Evolutionary conservation across 2,329 filamentous ascomycete species (phyloP), one percentile per base, ranked within the genome.

Genomic region (Xylariaceae sp.): DNA sequence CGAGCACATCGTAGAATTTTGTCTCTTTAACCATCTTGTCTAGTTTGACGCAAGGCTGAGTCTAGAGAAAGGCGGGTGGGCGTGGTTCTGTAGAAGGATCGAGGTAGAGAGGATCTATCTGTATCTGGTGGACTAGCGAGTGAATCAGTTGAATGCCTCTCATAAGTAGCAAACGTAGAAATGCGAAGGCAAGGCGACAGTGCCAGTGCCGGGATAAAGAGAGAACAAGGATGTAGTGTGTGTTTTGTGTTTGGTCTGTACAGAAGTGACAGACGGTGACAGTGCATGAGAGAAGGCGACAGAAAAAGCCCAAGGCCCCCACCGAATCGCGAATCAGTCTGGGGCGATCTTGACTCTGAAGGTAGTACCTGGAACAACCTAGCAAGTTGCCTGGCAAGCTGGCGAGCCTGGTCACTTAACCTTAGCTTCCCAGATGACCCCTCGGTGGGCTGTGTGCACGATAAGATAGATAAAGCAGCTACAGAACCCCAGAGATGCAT

Each of bases 1-100:
- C 88, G 45, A 94, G 82, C 56, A 81, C 75, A 56, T 93, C 88
- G 76, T 94, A 94, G 69, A 83, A 81, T 71, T 89, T 89, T 36
- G 84, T 88, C 65, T 91, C 88, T 69, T 88, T 89, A 60, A 86
- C 87, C 88, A 91, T 92, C 50, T 66, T 87, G 71, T 33, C 46
- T 47, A 44, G 16, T 48, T 53, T 22, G 11, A 33, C 22, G 40
- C 19, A 36, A 19, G 22, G n/a, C 22, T 12, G 48, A 41, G 38
- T 14, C 42, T 13, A 14, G 36, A 31, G 28, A 33, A 45, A 34
- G 31, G 40, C 13, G 31, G 12, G 31, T 33, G 31, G 44, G 22
- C 13, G 13, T 38, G 34, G 10, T 16, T 4, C 13, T 38, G 34
- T 13, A 38, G 34, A 16, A 38, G 13, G 34, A 13, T 13, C 13